A percentile compares a stretch with the other conserved stretches of the same genome.
Evolutionary conservation across 768 basidiomycete genomes (phyloP).

Genomic region (Tylopilus plumbeoviolaceoides): DNA sequence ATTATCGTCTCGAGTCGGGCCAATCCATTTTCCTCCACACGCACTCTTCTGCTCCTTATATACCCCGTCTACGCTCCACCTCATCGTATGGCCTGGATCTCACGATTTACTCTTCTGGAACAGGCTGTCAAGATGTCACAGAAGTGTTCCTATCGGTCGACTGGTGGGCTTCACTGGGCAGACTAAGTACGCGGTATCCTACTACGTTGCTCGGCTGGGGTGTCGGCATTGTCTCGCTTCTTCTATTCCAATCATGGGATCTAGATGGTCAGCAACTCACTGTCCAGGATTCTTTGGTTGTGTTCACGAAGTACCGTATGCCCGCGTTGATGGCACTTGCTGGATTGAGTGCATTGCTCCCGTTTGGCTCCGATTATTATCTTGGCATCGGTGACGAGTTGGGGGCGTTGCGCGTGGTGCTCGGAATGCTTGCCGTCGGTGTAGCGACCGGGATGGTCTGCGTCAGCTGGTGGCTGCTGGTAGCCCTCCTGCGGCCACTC

Average conservation of each 20-base stretch:
- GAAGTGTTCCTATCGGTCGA: constrained; percentile 57
- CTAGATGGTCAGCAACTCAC: constrained; percentile 36
- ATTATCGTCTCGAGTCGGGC: constrained; percentile 47
- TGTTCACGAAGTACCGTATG: constrained; percentile 39
- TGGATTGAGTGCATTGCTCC: constrained; percentile 48
- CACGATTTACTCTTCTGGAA: constrained; percentile 53
- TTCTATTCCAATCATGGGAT: constrained; percentile 52
- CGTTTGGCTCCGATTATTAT: constrained; percentile 50
- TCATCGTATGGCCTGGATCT: constrained; percentile 44
- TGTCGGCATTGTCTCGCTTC: constrained; percentile 59
- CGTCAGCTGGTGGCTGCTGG: constrained; percentile 54
- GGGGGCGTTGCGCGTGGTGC: constrained; percentile 27
- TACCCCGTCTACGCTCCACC: constrained; percentile 26
- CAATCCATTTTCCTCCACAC: constrained; percentile 50
- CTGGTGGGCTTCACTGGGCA: constrained; percentile 65
- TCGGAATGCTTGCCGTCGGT: constrained; percentile 57
- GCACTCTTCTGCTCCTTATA: constrained; percentile 65
- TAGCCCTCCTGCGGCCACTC: constrained; percentile 44
- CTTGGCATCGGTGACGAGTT: constrained; percentile 61
- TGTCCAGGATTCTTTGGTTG: constrained; percentile 44
- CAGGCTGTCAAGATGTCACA: constrained; percentile 40
- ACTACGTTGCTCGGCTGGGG: constrained; percentile 71
- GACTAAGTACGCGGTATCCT: constrained; percentile 70
- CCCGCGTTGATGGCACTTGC: constrained; percentile 42
- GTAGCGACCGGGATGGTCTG: constrained; percentile 63